Conservation (phyloP, 208 protist genomes). For the Acanthamoeba lenticulata region DNA sequence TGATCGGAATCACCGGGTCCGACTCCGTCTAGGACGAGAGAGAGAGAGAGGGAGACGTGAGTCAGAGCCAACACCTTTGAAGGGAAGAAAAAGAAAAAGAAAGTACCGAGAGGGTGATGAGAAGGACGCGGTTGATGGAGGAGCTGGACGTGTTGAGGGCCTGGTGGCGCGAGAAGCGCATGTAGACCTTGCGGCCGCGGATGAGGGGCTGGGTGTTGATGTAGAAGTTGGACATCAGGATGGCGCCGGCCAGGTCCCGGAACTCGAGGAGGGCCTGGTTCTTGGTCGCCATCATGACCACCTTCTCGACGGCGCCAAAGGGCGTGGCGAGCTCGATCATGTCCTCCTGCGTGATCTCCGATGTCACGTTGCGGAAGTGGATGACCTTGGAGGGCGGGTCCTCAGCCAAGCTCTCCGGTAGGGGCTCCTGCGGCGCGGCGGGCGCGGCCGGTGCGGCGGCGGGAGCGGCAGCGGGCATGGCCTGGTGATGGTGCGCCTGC, state of each 20-base stretch:
- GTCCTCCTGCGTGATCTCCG: slow-evolving; percentile 58
- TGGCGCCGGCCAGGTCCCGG: not conserved
- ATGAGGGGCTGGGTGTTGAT: slow-evolving; percentile 22
- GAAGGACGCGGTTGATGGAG: slow-evolving; percentile 4
- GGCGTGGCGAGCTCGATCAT: slow-evolving; percentile 46
- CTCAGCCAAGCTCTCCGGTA: not conserved
- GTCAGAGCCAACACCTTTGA: not conserved
- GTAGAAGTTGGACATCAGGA: slow-evolving; percentile 58
- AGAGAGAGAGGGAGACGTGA: not conserved
- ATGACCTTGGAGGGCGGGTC: slow-evolving; percentile 56
- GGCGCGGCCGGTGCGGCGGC: not conserved
- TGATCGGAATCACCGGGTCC: not conserved
- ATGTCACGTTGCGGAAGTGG: slow-evolving; percentile 58
- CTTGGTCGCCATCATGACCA: slow-evolving; percentile 47
- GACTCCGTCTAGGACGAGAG: not conserved
- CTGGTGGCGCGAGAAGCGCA: slow-evolving; percentile 25
- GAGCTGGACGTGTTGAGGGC: not conserved
- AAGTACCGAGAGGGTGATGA: not conserved
- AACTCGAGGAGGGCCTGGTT: slow-evolving; percentile 52
- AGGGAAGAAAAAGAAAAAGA: not conserved
- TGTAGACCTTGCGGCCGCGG: slow-evolving; percentile 54
- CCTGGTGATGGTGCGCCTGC: not conserved
- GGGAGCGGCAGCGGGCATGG: not conserved
- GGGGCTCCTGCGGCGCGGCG: not conserved
- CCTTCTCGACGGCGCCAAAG: slow-evolving; percentile 38